Percentiles rank a stretch among this genome's conserved stretches.
phyloP scores from a whole-genome alignment of 2,329 filamentous ascomycete genomes.

The Aspergillus sp. region DNA sequence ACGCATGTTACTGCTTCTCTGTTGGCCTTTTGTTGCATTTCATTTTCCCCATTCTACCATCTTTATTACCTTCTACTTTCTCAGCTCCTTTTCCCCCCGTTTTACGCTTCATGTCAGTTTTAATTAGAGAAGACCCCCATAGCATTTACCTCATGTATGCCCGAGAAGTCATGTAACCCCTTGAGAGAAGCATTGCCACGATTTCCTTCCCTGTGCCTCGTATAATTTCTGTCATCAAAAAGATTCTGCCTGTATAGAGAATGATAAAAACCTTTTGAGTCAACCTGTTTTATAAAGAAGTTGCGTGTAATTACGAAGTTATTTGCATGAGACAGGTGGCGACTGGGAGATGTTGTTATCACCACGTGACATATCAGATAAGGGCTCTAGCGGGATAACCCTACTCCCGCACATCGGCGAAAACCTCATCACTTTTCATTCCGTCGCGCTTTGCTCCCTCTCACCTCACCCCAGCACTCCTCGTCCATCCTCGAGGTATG shows the following conservation, averaged over 20 bases:
- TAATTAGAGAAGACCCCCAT: constrained; percentile 38
- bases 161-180: constrained; percentile 42
- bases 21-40: constrained; percentile 4
- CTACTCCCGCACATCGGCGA: constrained; percentile 32
- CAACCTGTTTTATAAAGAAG: background rate
- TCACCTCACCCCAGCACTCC: constrained; percentile 27
- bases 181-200: constrained; percentile 32
- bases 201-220: constrained; percentile 17
- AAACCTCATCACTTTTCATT: constrained; percentile 22
- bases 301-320: background rate
- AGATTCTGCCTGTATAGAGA: constrained; percentile 24
- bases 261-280: constrained; percentile 17
- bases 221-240: constrained; percentile 22
- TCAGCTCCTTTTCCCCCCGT: background rate
- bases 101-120: constrained; percentile 22
- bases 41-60: constrained; percentile 2
- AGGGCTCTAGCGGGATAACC: constrained; percentile 25
- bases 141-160: constrained; percentile 38
- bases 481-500: constrained; percentile 41
- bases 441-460: constrained; percentile 12
- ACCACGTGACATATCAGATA: constrained; percentile 26
- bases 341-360: background rate
- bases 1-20: constrained; percentile 17
- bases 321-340: constrained; percentile 10
- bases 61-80: constrained; percentile 1